Base-by-base conservation (phyloP, 345 rosid species). In the Rhodamnia rubescens region DNA sequence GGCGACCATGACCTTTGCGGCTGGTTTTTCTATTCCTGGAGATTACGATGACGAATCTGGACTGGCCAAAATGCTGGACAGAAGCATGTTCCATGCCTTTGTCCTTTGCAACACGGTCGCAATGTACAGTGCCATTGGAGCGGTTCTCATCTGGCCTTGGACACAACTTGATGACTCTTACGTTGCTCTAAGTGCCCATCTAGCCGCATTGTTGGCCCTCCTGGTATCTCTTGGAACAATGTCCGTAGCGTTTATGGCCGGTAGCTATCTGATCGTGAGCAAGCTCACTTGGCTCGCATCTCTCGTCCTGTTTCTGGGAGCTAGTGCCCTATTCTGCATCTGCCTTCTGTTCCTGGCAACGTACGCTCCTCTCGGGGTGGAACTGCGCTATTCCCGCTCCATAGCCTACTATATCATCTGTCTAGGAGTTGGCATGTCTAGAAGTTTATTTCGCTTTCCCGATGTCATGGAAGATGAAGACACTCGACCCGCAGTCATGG, bases 271-370 rank as follows among this genome's bases (percentile, higher is more conserved):
- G 40, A 20, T 27, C 0, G 10, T 59, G 6, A 59, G 74, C 40
- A 59, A 59, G 21, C 40, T 59, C 1, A 59, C 74, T 27, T 27
- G 74, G 74, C 74, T 59, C 4, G 74, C 40, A 9, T 59, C 21
- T 59, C 20, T 59, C 1, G 5, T 27, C 40, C 40, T 59, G 20
- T 13, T 59, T 18, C 0, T 14, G 0, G 74, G 74, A 59, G 40
- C 74, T 14, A 14, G 18, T 0, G 40, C 40, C 36, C 20, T 14
- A 13, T 59, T 3, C 69, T 0, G 0, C 8, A 4, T 29, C 42
- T 64, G 21, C 11, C 0, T 5, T 29, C 42, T 29, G 42, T 0
- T 7, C 6, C 0, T 29, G 1, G 0, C 42, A 29, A 64, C 0
- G 75, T 64, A 29, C 6, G 2, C 15, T 29, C 9, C 20, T 61